Percentiles rank a stretch among this genome's conserved stretches.
phyloP scores from a whole-genome alignment of 2,329 filamentous ascomycete genomes.

The Fusarium succisae region DNA sequence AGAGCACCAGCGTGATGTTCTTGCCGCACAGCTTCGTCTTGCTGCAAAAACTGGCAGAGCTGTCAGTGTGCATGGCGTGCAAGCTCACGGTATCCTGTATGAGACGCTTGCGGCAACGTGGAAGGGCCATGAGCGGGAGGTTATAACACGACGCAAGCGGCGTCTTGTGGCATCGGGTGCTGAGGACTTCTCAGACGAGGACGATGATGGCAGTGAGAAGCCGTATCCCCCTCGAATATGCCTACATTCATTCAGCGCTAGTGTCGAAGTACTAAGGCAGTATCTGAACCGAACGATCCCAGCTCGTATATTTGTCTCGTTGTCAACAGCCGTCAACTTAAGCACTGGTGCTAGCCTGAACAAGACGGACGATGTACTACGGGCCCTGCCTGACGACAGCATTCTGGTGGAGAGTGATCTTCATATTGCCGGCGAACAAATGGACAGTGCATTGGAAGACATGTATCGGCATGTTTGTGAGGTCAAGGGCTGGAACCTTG shows the following conservation, averaged over 20 bases:
- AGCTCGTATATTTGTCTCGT: slow-evolving; percentile 84
- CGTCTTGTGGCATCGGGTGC: slow-evolving; percentile 58
- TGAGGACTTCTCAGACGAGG: slow-evolving; percentile 55
- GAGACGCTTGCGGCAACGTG: slow-evolving; percentile 72
- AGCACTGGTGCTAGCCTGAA: slow-evolving; percentile 56
- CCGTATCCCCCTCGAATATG: slow-evolving; percentile 90
- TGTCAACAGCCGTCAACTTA: slow-evolving; percentile 86
- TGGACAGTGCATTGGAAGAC: slow-evolving; percentile 81
- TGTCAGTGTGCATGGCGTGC: slow-evolving; percentile 78
- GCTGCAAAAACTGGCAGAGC: slow-evolving; percentile 73
- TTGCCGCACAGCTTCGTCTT: slow-evolving; percentile 74
- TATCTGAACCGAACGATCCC: slow-evolving; percentile 80
- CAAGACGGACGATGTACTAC: slow-evolving; percentile 72
- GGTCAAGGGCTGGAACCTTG: slow-evolving; percentile 79
- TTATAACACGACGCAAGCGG: slow-evolving; percentile 68
- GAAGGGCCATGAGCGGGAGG: slow-evolving; percentile 73
- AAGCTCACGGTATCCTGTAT: slow-evolving; percentile 76
- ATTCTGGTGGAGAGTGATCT: slow-evolving; percentile 92
- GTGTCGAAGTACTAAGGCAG: slow-evolving; percentile 77
- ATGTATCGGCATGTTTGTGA: slow-evolving; percentile 80
- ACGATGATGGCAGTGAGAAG: slow-evolving; percentile 48
- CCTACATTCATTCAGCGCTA: slow-evolving; percentile 91
- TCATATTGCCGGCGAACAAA: slow-evolving; percentile 80
- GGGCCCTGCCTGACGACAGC: slow-evolving; percentile 77
- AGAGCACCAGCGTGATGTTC: slow-evolving; percentile 72